Conservation (phyloP, 169 alveolate species). For the Eimeria tenella region DNA sequence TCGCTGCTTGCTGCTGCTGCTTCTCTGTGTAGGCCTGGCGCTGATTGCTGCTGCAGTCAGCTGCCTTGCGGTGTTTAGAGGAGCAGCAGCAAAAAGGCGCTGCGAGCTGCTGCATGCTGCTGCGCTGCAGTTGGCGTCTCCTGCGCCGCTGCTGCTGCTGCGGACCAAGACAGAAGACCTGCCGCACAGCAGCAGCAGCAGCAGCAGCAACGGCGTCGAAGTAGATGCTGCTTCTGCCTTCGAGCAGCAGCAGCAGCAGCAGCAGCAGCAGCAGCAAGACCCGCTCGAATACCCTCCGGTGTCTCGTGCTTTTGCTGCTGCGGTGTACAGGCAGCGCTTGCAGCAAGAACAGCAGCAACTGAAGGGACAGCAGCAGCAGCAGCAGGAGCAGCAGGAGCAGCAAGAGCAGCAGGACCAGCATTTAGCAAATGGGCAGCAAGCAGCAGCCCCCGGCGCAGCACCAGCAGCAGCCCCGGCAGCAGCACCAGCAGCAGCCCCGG, state of each 20-base stretch:
- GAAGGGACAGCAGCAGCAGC: slow-evolving; percentile 21
- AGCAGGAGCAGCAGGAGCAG: slow-evolving; percentile 20
- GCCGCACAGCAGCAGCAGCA: neutral
- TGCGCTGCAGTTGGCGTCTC: slow-evolving; percentile 40
- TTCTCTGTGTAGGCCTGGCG: slow-evolving; percentile 34
- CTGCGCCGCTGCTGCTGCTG: slow-evolving; percentile 60
- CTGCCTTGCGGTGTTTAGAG: slow-evolving; percentile 9
- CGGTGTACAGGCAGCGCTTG: slow-evolving; percentile 41
- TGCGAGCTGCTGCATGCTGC: slow-evolving; percentile 7
- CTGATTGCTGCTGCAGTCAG: slow-evolving; percentile 24
- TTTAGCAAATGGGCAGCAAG: neutral
- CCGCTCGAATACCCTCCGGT: slow-evolving; percentile 13
- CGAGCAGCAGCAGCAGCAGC: neutral
- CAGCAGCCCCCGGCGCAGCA: neutral
- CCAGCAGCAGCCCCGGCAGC: neutral
- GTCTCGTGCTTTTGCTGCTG: slow-evolving; percentile 50
- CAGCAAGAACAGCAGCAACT: slow-evolving; percentile 17
- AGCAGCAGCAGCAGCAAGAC: slow-evolving; percentile 26
- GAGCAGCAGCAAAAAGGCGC: neutral
- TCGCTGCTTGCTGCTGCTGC: slow-evolving; percentile 39
- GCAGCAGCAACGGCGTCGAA: neutral
- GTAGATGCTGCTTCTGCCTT: neutral
- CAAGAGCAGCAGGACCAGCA: slow-evolving; percentile 14
- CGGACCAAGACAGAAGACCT: neutral
- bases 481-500: neutral